Evolutionary conservation across 345 rosid species (phyloP).

Genomic region (Syzygium grande): DNA sequence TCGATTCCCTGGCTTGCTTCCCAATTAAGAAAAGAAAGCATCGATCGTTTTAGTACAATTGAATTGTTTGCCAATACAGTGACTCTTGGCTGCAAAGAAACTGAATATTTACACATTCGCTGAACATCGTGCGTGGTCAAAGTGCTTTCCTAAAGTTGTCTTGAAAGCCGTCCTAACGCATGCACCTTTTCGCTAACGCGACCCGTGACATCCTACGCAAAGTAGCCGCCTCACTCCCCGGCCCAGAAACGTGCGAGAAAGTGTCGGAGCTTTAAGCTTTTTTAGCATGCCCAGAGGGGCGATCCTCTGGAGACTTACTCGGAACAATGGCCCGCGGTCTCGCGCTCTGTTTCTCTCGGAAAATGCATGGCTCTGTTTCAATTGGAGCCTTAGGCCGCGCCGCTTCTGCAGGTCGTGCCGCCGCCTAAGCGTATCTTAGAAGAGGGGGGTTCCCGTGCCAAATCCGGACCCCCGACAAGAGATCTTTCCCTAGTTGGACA

Average conservation of each 20-base stretch:
- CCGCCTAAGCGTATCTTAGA: too few species aligned
- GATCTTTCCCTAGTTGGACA: not conserved
- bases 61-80: not conserved
- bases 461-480: too few species aligned
- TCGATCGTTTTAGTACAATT: not conserved
- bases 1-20: not conserved
- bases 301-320: too few species aligned
- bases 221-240: not conserved
- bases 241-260: not conserved
- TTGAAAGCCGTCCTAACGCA: not conserved
- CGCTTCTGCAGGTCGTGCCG: fast-evolving
- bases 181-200: not conserved
- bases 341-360: too few species aligned
- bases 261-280: too few species aligned
- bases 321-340: too few species aligned
- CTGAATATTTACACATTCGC: not conserved
- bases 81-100: too few species aligned
- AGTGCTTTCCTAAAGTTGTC: not conserved
- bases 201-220: not conserved
- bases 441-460: too few species aligned
- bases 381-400: too few species aligned
- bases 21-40: not conserved
- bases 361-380: too few species aligned
- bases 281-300: too few species aligned
- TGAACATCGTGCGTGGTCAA: not conserved